These are phyloP conservation scores for Tylopilus felleus DNA, from an alignment of 768 basidiomycete species.

Conservation along the genomic window DNA sequence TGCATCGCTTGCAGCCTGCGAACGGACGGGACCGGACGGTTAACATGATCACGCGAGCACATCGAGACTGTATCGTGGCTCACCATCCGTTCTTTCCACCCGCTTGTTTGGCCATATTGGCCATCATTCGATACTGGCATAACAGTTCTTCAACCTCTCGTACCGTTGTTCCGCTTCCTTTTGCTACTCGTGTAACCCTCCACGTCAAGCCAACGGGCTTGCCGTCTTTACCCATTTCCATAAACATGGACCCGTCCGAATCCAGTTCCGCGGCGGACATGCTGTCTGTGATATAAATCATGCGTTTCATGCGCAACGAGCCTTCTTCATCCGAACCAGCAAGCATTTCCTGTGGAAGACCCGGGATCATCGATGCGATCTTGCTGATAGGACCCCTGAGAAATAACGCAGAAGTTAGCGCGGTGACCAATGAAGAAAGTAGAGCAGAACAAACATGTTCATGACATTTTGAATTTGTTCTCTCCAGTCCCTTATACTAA, in stretches of 20 bases:
- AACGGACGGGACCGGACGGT: neutral
- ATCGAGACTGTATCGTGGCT: slow-evolving; percentile 21
- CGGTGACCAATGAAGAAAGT: neutral
- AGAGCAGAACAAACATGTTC: slow-evolving; percentile 73
- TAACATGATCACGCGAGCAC: slow-evolving; percentile 1
- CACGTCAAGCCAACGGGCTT: slow-evolving; percentile 85
- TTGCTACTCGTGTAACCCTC: slow-evolving; percentile 86
- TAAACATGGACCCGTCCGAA: slow-evolving; percentile 90
- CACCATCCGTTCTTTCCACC: slow-evolving; percentile 96
- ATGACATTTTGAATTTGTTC: slow-evolving; percentile 97
- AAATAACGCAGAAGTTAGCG: slow-evolving; percentile 7
- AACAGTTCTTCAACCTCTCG: slow-evolving; percentile 97
- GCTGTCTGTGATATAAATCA: slow-evolving; percentile 98
- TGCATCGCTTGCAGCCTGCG: slow-evolving; percentile 80
- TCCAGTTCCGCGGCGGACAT: slow-evolving; percentile 94
- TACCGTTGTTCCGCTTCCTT: slow-evolving; percentile 91
- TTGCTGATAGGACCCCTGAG: slow-evolving; percentile 96
- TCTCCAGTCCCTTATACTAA: slow-evolving; percentile 95
- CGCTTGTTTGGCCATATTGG: slow-evolving; percentile 97
- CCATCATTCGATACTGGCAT: slow-evolving; percentile 98
- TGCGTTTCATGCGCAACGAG: slow-evolving; percentile 85
- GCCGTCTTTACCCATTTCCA: slow-evolving; percentile 78
- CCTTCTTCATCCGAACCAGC: slow-evolving; percentile 95
- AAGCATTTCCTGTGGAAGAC: slow-evolving; percentile 86
- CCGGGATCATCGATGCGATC: slow-evolving; percentile 98